These are phyloP conservation scores for Curvularia eragrostidis DNA, from an alignment of 2,329 filamentous ascomycete species.

Conservation along the genomic window DNA sequence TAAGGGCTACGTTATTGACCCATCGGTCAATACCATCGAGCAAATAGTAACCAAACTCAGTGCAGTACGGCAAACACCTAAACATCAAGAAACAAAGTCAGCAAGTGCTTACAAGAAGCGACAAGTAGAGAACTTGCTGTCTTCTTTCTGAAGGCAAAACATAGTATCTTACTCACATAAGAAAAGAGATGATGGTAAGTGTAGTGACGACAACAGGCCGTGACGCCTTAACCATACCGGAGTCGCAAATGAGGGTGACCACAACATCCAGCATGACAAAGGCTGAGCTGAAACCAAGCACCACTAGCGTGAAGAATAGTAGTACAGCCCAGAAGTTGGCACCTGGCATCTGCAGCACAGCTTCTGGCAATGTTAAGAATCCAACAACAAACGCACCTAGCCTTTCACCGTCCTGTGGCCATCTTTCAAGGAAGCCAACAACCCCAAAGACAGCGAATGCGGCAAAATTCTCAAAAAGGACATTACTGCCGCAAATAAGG, in stretches of 20 bases:
- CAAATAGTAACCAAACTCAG: constrained; percentile 64
- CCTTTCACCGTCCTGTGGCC: constrained; percentile 52
- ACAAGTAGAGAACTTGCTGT: not conserved
- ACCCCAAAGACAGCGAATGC: constrained; percentile 63
- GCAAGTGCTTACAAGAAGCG: not conserved
- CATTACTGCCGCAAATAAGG: constrained; percentile 62
- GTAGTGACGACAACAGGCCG: constrained; percentile 59
- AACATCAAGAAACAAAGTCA: not conserved
- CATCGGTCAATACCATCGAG: constrained; percentile 63
- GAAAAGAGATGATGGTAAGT: constrained; percentile 59
- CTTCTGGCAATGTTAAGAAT: constrained; percentile 64
- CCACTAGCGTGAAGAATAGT: constrained; percentile 65
- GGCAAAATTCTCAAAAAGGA: constrained; percentile 63
- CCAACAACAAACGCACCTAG: constrained; percentile 65
- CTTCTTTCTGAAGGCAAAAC: not conserved
- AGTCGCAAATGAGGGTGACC: constrained; percentile 62
- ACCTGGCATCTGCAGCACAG: constrained; percentile 63
- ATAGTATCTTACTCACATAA: constrained; percentile 43
- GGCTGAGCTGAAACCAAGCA: constrained; percentile 64
- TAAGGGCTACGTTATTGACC: constrained; percentile 62
- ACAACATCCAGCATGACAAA: constrained; percentile 67
- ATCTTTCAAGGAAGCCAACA: constrained; percentile 57
- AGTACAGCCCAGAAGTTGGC: constrained; percentile 66
- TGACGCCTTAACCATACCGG: constrained; percentile 55
- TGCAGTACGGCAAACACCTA: constrained; percentile 62